Evolutionary conservation across 2,329 filamentous ascomycete species (phyloP).

Genomic region (Pleurostoma richardsiae): DNA sequence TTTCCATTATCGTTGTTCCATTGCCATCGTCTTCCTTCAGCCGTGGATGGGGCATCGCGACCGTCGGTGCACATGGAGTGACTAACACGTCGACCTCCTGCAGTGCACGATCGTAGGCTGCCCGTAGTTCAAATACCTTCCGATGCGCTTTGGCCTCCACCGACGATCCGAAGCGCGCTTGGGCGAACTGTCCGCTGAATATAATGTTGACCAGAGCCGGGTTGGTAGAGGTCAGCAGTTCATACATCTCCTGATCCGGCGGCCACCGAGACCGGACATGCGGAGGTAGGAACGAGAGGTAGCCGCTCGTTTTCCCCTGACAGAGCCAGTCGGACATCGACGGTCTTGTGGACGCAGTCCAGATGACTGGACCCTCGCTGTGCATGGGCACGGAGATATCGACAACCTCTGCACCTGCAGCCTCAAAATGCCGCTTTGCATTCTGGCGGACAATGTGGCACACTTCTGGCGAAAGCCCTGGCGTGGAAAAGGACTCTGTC

Average conservation of each 20-base stretch:
- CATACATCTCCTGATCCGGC: conserved; percentile 32
- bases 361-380: conserved; percentile 37
- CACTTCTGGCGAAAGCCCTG: conserved; percentile 32
- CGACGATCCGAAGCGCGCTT: conserved; percentile 14
- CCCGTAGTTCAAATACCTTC: conserved; percentile 36
- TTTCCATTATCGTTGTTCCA: background rate
- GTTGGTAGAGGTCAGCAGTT: conserved; percentile 33
- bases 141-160: conserved; percentile 40
- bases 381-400: conserved; percentile 44
- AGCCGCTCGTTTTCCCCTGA: conserved; percentile 22
- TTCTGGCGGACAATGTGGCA: conserved; percentile 26
- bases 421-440: conserved; percentile 26
- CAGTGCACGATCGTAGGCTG: conserved; percentile 41
- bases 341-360: conserved; percentile 27
- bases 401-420: conserved; percentile 35
- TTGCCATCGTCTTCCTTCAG: conserved; percentile 3
- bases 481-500: conserved; percentile 33
- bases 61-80: conserved; percentile 39
- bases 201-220: conserved; percentile 42
- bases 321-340: conserved; percentile 24
- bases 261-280: conserved; percentile 29
- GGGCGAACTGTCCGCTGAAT: conserved; percentile 29
- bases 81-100: conserved; percentile 40
- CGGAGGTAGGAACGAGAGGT: conserved; percentile 24
- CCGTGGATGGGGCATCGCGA: conserved; percentile 27